phyloP scores from a whole-genome alignment of 2,329 filamentous ascomycete species.

The Blastomyces silverae region DNA sequence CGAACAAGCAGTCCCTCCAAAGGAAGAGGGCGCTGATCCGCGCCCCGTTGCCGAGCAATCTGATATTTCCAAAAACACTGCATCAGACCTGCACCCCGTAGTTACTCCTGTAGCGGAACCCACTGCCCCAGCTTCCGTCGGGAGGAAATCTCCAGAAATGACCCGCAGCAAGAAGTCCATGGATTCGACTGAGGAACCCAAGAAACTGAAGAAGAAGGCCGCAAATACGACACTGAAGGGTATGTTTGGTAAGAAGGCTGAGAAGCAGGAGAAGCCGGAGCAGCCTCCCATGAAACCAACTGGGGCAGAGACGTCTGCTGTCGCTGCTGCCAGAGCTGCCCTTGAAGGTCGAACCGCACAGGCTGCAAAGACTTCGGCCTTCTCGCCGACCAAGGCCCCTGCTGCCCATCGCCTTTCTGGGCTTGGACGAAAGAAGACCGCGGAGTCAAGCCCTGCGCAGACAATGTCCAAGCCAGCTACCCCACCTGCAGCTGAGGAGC shows the following conservation, averaged over 20 bases:
- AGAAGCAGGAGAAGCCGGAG: slow-evolving; percentile 35
- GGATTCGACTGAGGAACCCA: slow-evolving; percentile 31
- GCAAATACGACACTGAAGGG: slow-evolving; percentile 40
- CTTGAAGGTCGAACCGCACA: slow-evolving; percentile 35
- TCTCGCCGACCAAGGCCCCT: slow-evolving; percentile 20
- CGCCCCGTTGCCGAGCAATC: slow-evolving; percentile 21
- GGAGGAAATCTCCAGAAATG: slow-evolving; percentile 23
- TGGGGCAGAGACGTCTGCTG: slow-evolving; percentile 31
- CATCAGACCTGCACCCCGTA: slow-evolving; percentile 22
- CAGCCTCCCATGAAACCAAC: slow-evolving; percentile 32
- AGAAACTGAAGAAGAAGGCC: slow-evolving; percentile 42
- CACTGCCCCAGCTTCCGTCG: slow-evolving; percentile 13
- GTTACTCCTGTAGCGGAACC: slow-evolving; percentile 16
- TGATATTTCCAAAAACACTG: slow-evolving; percentile 9
- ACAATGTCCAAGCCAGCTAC: slow-evolving; percentile 16
- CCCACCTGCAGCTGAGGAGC: slow-evolving; percentile 18
- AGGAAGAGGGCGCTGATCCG: slow-evolving; percentile 29
- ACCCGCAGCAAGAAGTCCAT: slow-evolving; percentile 30
- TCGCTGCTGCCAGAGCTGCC: slow-evolving; percentile 40
- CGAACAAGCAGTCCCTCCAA: slow-evolving; percentile 30
- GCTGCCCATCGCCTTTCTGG: slow-evolving; percentile 25
- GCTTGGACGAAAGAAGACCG: slow-evolving; percentile 34
- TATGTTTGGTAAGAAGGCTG: slow-evolving; percentile 39
- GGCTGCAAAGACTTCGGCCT: slow-evolving; percentile 28
- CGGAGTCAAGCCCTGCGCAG: slow-evolving; percentile 15